These are phyloP conservation scores for Microbotryomycetes sp. DNA, from an alignment of 1,284 basidiomycete genomes.

Conservation along the genomic window DNA sequence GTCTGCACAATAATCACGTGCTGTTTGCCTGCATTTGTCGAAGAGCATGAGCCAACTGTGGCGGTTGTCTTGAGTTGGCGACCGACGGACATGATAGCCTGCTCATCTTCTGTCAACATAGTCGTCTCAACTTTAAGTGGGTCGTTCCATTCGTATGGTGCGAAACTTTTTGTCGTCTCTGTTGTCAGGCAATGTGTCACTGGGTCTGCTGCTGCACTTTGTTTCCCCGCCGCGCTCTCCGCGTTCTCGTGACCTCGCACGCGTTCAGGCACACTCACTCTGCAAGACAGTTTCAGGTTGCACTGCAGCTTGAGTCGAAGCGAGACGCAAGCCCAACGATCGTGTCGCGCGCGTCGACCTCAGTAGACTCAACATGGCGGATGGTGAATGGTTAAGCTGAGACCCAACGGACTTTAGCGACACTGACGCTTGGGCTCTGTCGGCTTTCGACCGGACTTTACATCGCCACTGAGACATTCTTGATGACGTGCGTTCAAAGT, in stretches of 20 bases:
- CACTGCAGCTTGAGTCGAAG: constrained; percentile 1
- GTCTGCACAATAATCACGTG: constrained; percentile 81
- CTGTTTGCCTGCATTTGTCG: constrained; percentile 58
- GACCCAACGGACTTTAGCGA: no score
- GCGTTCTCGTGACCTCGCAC: neutral
- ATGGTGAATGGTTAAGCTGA: no score
- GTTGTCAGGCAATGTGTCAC: neutral
- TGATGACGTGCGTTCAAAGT: no score
- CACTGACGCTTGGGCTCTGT: no score
- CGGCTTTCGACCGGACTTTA: no score
- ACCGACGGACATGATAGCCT: constrained; percentile 65
- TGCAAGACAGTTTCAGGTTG: constrained; percentile 3
- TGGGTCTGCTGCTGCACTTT: no score
- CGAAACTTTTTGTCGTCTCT: constrained; percentile 12
- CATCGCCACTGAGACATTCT: no score
- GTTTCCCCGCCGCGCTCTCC: no score
- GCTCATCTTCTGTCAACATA: constrained; percentile 81
- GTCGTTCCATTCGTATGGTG: constrained; percentile 34
- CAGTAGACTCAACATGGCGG: neutral
- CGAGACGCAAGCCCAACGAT: neutral
- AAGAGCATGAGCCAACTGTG: neutral
- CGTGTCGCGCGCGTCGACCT: neutral
- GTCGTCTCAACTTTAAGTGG: constrained; percentile 40
- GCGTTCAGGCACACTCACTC: neutral
- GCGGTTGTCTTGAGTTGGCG: neutral